Conservation (phyloP, 2,329 filamentous ascomycete species). For the Colletotrichum endophyticum region DNA sequence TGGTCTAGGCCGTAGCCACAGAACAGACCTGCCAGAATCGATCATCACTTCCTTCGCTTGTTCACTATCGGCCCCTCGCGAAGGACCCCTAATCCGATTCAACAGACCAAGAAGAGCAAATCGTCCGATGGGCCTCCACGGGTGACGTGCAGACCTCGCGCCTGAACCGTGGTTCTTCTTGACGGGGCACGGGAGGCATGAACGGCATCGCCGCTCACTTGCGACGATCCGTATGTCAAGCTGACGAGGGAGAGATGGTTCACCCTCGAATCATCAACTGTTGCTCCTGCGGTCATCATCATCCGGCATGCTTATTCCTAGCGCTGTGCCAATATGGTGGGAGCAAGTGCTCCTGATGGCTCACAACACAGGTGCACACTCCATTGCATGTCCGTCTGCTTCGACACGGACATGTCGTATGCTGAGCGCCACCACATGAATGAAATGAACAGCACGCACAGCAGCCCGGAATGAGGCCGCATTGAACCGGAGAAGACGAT, state of each 20-base stretch:
- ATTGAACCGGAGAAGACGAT: background rate
- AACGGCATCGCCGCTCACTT: background rate
- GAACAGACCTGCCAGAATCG: background rate
- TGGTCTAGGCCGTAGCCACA: background rate
- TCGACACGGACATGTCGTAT: background rate
- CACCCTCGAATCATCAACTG: background rate
- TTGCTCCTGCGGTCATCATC: background rate
- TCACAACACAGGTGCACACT: background rate
- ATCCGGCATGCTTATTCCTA: background rate
- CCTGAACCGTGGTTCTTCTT: background rate
- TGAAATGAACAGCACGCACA: background rate
- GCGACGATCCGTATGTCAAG: background rate
- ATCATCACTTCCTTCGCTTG: background rate
- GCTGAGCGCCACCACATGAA: background rate
- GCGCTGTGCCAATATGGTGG: background rate
- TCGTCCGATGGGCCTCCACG: background rate
- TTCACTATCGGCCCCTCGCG: background rate
- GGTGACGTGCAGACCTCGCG: background rate
- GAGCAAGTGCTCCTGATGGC: background rate
- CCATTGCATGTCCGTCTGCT: background rate
- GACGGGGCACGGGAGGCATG: background rate
- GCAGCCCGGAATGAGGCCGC: background rate
- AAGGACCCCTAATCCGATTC: background rate
- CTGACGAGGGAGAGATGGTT: background rate
- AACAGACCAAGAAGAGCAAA: background rate